Percentiles rank a stretch among this genome's conserved stretches.
Evolutionary conservation across 371 early-diverging fungal species (phyloP).

Genomic region (Mucor velutinosus): DNA sequence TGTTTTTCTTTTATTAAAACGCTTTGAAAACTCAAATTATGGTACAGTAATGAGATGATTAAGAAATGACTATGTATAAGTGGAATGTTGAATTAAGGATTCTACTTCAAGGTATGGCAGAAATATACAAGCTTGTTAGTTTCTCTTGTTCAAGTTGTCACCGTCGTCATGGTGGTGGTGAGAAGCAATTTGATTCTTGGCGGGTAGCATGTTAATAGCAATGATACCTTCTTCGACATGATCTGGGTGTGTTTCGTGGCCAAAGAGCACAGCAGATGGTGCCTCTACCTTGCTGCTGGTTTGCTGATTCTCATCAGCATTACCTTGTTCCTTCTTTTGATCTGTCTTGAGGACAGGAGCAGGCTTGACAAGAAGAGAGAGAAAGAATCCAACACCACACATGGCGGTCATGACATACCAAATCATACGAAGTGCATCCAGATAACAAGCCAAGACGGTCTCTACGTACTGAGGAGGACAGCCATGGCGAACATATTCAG

Average conservation of each 20-base stretch:
- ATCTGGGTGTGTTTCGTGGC: background rate
- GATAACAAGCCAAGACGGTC: slow-evolving; percentile 25
- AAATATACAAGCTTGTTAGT: background rate
- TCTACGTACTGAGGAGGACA: slow-evolving; percentile 35
- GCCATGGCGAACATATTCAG: slow-evolving; percentile 40
- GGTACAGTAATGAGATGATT: no score
- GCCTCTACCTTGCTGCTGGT: background rate
- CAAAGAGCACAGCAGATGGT: background rate
- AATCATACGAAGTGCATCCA: slow-evolving; percentile 28
- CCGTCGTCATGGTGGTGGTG: background rate
- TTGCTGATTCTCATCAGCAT: background rate
- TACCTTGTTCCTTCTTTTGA: background rate
- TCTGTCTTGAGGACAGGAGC: slow-evolving; percentile 8
- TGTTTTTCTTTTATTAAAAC: no score
- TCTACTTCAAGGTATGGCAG: background rate
- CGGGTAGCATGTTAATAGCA: background rate
- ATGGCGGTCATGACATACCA: slow-evolving; percentile 44
- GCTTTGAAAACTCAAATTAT: no score
- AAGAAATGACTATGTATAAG: background rate
- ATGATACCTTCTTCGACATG: slow-evolving; percentile 1
- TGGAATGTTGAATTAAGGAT: background rate
- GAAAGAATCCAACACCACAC: slow-evolving; percentile 30
- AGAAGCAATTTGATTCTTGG: background rate
- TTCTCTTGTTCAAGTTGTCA: background rate
- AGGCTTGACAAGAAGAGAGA: slow-evolving; percentile 17